These are phyloP conservation scores for Colletotrichum australisinense DNA, from an alignment of 2,329 filamentous ascomycete species.

Conservation along the genomic window DNA sequence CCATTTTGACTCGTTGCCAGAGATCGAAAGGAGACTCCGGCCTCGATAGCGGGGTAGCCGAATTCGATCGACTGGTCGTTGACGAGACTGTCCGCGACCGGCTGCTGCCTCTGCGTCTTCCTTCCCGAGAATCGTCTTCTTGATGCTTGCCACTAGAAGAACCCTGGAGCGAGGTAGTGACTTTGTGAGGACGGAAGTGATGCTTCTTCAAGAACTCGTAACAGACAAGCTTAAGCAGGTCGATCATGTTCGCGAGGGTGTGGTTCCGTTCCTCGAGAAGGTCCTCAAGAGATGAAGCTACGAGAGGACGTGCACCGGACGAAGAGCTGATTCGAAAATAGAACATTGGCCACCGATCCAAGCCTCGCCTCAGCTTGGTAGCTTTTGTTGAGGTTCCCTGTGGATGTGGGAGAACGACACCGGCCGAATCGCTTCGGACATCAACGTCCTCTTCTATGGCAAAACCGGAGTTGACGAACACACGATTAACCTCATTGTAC, in stretches of 20 bases:
- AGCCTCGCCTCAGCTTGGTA: slow-evolving; percentile 66
- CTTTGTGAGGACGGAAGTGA: slow-evolving; percentile 69
- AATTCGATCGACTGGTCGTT: slow-evolving; percentile 17
- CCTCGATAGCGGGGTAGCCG: slow-evolving; percentile 17
- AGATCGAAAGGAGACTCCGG: slow-evolving; percentile 47
- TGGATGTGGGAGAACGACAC: slow-evolving; percentile 51
- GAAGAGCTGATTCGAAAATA: slow-evolving; percentile 72
- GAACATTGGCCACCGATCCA: slow-evolving; percentile 92
- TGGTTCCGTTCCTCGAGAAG: slow-evolving; percentile 58
- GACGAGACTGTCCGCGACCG: neutral
- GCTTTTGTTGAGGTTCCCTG: slow-evolving; percentile 60
- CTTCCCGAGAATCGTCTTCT: neutral
- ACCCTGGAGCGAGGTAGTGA: slow-evolving; percentile 35
- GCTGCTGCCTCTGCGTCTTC: neutral
- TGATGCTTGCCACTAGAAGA: neutral
- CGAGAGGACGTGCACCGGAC: neutral
- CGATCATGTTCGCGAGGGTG: slow-evolving; percentile 63
- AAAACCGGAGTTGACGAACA: slow-evolving; percentile 84
- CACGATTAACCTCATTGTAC: slow-evolving; percentile 81
- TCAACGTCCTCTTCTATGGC: slow-evolving; percentile 66
- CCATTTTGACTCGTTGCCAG: slow-evolving; percentile 51
- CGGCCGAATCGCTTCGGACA: slow-evolving; percentile 48
- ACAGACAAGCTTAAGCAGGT: slow-evolving; percentile 76
- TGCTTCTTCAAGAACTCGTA: slow-evolving; percentile 81
- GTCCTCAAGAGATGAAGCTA: slow-evolving; percentile 38